Evolutionary conservation across 2,329 filamentous ascomycete species (phyloP), one percentile per base, ranked within the genome.

Genomic region (Fusarium palustre): DNA sequence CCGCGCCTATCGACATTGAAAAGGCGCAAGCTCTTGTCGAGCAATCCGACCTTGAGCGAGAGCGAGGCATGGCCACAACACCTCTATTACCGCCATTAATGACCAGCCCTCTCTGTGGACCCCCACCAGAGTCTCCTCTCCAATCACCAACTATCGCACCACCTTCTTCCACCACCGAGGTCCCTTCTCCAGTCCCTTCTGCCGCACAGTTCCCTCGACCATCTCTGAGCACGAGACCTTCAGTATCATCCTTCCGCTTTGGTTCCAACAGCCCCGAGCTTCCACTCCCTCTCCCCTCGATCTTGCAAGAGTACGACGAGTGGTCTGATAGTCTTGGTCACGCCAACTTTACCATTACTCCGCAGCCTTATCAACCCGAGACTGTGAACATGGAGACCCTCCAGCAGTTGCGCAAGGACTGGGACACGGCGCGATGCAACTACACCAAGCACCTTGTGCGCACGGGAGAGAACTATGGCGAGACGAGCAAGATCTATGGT

Each of bases 311-410:
- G 8, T 85, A 90, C 50, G 93, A 97, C 76, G 89, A 91, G 70
- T 97, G 95, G 95, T 91, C 92, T 1, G 88, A 91, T 75, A 89
- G 89, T 59, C 87, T 98, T 16, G 95, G 95, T 30, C 94, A 98
- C 77, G 94, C 94, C 69, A 97, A 98, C 81, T 97, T 97, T 78
- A 94, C 88, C 73, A 97, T 98, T 72, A 82, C 88, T 24, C 94
- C 94, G 0, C 88, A 90, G 76, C 95, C 94, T 0, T 97, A 97
- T 75, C 79, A 87, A 11, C 91, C 93, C 0, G 85, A 89, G 18
- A 76, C 76, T 4, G 87, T 88, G 66, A 88, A 91, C 69, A 76
- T 90, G 12, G 84, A 87, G 7, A 77, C 83, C 1, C 79, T 88
- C 28, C 86, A 86, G 34, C 86, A 89, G 75, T 84, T 97, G 52